Conservation (phyloP, 768 basidiomycete species). For the Hypsizygus marmoreus region DNA sequence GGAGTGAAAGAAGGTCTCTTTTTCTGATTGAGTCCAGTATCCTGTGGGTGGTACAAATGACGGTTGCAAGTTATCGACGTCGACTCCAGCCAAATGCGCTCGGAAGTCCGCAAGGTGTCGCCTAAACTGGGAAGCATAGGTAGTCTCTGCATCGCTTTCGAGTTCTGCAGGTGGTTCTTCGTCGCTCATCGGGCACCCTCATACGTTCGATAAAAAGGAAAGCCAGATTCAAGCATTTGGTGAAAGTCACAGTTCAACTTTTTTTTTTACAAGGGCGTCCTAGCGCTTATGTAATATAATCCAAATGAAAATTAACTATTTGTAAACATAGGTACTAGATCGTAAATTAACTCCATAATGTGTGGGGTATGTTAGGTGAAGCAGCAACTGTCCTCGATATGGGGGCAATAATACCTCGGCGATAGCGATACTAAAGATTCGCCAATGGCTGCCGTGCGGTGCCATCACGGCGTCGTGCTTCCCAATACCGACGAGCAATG, state of each 20-base stretch:
- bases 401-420: no score
- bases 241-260: no score
- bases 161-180: slow-evolving; percentile 9
- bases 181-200: slow-evolving; percentile 20
- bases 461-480: slow-evolving; percentile 33
- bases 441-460: slow-evolving; percentile 35
- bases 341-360: background rate
- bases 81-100: slow-evolving; percentile 38
- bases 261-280: no score
- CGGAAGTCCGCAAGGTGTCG: slow-evolving; percentile 34
- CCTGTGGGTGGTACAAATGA: slow-evolving; percentile 40
- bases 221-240: slow-evolving; percentile 8
- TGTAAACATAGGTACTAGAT: no score
- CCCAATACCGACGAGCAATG: slow-evolving; percentile 45
- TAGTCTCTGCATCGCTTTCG: slow-evolving; percentile 11
- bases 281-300: no score
- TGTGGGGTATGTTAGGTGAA: no score
- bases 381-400: no score
- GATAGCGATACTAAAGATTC: slow-evolving; percentile 29
- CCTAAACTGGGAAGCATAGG: slow-evolving; percentile 29
- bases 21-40: slow-evolving; percentile 71
- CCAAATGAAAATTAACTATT: background rate
- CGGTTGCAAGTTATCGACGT: slow-evolving; percentile 25
- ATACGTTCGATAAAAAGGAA: slow-evolving; percentile 10
- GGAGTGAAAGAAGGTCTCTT: slow-evolving; percentile 70